These are phyloP conservation scores for Botryosphaeria dothidea DNA, from an alignment of 2,329 filamentous ascomycete genomes.

Conservation along the genomic window DNA sequence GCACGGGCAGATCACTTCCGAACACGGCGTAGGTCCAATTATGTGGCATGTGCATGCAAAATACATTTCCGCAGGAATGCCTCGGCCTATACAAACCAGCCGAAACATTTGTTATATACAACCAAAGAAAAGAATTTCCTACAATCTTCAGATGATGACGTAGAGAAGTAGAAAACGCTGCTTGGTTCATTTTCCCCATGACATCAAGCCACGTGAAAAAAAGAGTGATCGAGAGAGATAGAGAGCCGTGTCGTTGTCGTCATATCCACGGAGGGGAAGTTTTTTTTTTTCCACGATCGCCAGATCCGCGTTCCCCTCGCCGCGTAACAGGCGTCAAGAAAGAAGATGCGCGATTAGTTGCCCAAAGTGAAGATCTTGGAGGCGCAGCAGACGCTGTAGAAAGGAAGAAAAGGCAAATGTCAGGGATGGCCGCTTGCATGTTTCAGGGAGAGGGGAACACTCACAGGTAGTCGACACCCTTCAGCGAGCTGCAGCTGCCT, in stretches of 20 bases:
- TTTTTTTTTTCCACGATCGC: not conserved
- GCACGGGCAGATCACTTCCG: not conserved
- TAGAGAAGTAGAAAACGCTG: not conserved
- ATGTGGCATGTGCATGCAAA: not conserved
- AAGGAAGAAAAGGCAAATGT: not conserved
- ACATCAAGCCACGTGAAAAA: not conserved
- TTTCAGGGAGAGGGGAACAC: not conserved
- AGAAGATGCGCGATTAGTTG: not conserved
- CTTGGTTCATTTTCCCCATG: not conserved
- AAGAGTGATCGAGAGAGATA: not conserved
- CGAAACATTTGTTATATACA: not conserved
- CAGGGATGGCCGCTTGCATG: not conserved
- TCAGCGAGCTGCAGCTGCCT: not conserved
- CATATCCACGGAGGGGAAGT: not conserved
- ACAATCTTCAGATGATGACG: not conserved
- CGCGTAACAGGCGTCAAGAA: too few relatives aligned
- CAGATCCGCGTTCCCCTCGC: not conserved
- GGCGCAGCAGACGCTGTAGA: not conserved
- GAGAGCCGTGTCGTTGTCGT: not conserved
- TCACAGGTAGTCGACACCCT: not conserved
- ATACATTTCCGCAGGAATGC: not conserved
- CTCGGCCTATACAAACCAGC: not conserved
- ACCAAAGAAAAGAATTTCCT: not conserved
- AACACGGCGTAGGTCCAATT: not conserved
- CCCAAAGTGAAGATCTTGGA: constrained; percentile 10